Base-by-base conservation (phyloP, 805 yeast species). In the Candida sonorensis region DNA sequence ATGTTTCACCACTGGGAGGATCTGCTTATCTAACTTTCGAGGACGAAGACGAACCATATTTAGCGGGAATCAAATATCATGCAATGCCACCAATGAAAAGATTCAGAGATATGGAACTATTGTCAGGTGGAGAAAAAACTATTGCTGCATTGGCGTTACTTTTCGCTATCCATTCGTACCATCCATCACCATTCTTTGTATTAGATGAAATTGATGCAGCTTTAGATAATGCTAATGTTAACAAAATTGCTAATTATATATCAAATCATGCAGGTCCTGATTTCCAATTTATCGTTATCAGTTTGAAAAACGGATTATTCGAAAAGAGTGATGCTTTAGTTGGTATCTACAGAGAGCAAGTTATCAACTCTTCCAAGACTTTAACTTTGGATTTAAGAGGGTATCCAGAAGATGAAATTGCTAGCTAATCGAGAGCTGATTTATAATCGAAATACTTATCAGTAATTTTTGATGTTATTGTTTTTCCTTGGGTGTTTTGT, bases 151-250 rank as follows among this genome's bases (percentile, higher is more conserved):
- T 92, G 41, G 97, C 97, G 0, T 63, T 92, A 41, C 57, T 92
- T 29, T 92, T 92, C 61, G 88, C 97, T 0, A 76, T 88, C 26
- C 97, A 92, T 53, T 78, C 94, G 0, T 82, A 64, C 58, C 90
- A 80, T 31, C 97, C 97, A 3, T 81, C 96, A 1, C 98, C 98
- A 20, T 92, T 92, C 53, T 90, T 92, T 53, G 95, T 92, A 0
- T 63, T 92, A 26, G 98, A 92, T 55, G 98, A 92, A 59, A 87
- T 92, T n/a, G 98, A 92, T 61, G 97, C 98, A 0, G 97, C 97
- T 0, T 69, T 92, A 37, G 98, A 92, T 57, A 79, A 83, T 38
- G 76, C 85, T 16, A 92, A 92, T 50, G 96, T 92, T 16, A 75
- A 74, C 33, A 75, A 76, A 48, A 78, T 92, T 36, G 96, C 96